Conservation (phyloP, 2,329 filamentous ascomycete genomes). For the Sporothrix dimorphospora region DNA sequence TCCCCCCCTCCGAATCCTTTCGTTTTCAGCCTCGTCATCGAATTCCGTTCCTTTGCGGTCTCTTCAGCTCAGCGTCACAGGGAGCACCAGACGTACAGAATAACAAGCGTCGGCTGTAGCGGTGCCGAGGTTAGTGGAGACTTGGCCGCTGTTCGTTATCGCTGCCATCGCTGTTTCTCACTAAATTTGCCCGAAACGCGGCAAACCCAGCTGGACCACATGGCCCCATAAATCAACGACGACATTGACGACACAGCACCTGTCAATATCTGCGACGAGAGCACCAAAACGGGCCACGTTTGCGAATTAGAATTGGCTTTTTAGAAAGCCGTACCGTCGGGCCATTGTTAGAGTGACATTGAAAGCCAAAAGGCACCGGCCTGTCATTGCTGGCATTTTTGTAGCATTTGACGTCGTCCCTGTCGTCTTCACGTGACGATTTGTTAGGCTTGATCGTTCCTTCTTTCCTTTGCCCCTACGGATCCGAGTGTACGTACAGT, state of each 20-base stretch:
- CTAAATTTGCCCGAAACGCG: not conserved
- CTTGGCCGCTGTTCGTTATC: not conserved
- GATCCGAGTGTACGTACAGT: not conserved
- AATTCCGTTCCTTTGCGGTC: not conserved
- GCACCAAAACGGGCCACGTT: conserved; percentile 5
- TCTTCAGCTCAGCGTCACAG: not conserved
- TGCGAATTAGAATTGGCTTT: not conserved
- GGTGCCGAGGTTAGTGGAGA: conserved; percentile 26
- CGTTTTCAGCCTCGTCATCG: not conserved
- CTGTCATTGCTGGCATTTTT: not conserved
- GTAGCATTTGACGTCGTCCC: not conserved
- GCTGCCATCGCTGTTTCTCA: not conserved
- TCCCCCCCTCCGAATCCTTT: too few relatives aligned
- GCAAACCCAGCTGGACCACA: not conserved
- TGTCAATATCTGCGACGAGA: not conserved
- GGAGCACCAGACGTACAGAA: not conserved
- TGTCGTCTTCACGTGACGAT: not conserved
- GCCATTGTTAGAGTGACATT: not conserved
- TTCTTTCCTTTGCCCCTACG: not conserved
- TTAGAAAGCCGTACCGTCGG: not conserved
- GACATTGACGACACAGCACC: not conserved
- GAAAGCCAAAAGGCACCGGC: not conserved
- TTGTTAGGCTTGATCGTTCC: not conserved
- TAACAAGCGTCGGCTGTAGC: not conserved
- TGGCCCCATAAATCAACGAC: not conserved